Evolutionary conservation across 305 asterid genomes (phyloP).

Genomic region (Rubia peregrina): DNA sequence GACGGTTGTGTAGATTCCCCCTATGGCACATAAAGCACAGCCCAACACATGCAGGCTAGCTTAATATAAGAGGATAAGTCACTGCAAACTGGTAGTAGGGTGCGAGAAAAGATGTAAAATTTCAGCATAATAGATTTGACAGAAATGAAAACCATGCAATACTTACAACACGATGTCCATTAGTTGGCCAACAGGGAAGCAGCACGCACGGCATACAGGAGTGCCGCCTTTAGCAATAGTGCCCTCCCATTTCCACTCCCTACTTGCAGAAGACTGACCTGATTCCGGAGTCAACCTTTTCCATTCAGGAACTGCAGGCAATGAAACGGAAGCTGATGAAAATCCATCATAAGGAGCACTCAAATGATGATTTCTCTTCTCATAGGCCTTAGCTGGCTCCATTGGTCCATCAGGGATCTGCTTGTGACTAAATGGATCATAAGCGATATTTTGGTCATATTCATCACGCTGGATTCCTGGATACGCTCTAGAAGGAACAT

Average conservation of each 20-base stretch:
- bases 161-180: constrained; percentile 81
- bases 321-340: constrained; percentile 37
- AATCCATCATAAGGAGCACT: constrained; percentile 41
- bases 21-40: neutral
- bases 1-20: neutral
- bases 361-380: constrained; percentile 30
- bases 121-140: neutral
- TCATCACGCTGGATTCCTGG: constrained; percentile 33
- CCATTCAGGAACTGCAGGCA: constrained; percentile 32
- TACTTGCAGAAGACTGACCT: constrained; percentile 41
- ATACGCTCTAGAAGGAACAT: constrained; percentile 26
- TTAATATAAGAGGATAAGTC: neutral
- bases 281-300: constrained; percentile 44
- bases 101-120: neutral
- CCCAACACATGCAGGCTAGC: neutral
- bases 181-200: constrained; percentile 92
- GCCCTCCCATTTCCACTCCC: constrained; percentile 98
- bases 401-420: constrained; percentile 33
- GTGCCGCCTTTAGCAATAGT: constrained; percentile 83
- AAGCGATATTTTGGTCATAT: constrained; percentile 41
- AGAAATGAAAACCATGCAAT: neutral
- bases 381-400: constrained; percentile 34
- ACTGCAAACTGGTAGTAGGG: neutral
- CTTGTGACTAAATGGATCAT: constrained; percentile 41
- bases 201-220: constrained; percentile 81